Evolutionary conservation across 2,329 filamentous ascomycete genomes (phyloP).

Genomic region (Nothomitra cinnamomea): DNA sequence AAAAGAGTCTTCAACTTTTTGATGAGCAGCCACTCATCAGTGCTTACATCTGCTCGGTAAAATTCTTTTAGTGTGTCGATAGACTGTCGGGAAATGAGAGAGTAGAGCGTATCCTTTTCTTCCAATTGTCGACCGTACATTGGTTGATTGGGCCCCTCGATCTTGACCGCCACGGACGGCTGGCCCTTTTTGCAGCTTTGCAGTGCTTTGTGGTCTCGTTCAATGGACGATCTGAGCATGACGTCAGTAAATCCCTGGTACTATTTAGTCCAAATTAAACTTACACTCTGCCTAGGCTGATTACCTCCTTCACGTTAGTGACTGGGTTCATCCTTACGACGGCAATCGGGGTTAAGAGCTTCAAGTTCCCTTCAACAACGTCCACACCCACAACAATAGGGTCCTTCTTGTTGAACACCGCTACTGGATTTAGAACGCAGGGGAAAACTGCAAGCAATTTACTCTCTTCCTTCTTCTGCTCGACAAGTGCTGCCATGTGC

Average conservation of each 20-base stretch:
- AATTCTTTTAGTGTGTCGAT: constrained; percentile 96
- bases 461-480: constrained; percentile 89
- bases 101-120: constrained; percentile 78
- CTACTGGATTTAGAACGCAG: constrained; percentile 74
- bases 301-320: constrained; percentile 67
- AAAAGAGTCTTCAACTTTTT: constrained; percentile 92
- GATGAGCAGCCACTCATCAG: constrained; percentile 89
- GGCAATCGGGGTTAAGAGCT: constrained; percentile 76
- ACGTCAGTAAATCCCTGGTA: background rate
- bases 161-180: constrained; percentile 95
- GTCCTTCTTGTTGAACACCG: constrained; percentile 95
- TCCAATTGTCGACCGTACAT: constrained; percentile 90
- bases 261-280: constrained; percentile 25
- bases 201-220: constrained; percentile 94
- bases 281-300: constrained; percentile 84
- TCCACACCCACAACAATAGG: constrained; percentile 94
- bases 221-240: constrained; percentile 62
- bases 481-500: constrained; percentile 74
- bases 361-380: constrained; percentile 76
- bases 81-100: constrained; percentile 65
- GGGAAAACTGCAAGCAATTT: constrained; percentile 96
- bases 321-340: constrained; percentile 67
- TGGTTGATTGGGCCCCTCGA: constrained; percentile 85
- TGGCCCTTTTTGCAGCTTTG: constrained; percentile 85
- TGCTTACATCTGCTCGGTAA: constrained; percentile 71